A percentile compares a stretch with the other conserved stretches of the same genome.
Conservation (phyloP, 352 stramenopile genomes). For the Pythium periplocum region DNA sequence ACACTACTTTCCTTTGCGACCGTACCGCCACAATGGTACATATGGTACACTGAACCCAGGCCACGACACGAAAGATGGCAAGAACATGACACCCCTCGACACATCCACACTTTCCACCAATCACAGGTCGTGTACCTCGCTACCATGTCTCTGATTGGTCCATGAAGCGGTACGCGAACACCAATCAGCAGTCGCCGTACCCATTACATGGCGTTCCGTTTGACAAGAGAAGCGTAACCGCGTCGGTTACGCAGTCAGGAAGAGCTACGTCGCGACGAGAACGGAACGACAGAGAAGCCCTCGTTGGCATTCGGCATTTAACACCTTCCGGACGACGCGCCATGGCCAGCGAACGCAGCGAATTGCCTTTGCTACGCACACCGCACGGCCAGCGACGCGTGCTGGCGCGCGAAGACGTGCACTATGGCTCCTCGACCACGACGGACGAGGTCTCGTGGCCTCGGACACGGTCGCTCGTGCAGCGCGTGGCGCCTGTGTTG, state of each 20-base stretch:
- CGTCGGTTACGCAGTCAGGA: no score
- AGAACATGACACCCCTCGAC: no score
- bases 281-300: no score
- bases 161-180: conserved; percentile 9
- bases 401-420: not conserved
- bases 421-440: conserved; percentile 5
- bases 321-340: not conserved
- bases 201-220: not conserved
- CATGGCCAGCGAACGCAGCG: conserved; percentile 22
- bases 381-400: conserved; percentile 13
- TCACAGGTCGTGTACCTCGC: no score
- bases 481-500: conserved; percentile 26
- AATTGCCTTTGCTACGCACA: conserved; percentile 29
- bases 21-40: no score
- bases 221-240: no score
- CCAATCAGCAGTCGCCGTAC: conserved; percentile 9
- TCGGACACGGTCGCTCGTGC: conserved; percentile 12
- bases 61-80: no score
- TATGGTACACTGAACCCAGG: no score
- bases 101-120: no score
- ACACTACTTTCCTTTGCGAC: no score
- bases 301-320: no score
- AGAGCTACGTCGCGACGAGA: no score
- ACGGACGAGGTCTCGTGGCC: not conserved
- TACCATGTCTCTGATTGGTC: conserved; percentile 7